Conservation (phyloP, 2,329 filamentous ascomycete genomes). For the Beauveria caledonica region DNA sequence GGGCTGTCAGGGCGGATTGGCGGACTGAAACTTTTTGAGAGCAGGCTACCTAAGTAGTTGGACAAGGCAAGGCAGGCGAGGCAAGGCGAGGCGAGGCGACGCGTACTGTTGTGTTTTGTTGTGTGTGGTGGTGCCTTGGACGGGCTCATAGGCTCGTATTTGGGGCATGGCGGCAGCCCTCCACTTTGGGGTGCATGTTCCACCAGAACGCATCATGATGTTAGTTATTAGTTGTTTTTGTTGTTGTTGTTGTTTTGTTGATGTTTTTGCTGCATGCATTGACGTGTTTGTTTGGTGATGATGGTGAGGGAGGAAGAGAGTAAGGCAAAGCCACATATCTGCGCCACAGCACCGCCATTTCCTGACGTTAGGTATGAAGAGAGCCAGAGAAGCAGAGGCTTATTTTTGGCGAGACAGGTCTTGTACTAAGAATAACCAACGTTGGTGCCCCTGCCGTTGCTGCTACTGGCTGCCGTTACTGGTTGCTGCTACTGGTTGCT, state of each 20-base stretch:
- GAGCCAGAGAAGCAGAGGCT: no score
- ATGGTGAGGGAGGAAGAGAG: background rate
- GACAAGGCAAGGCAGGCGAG: background rate
- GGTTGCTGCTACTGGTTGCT: background rate
- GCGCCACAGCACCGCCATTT: no score
- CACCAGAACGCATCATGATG: background rate
- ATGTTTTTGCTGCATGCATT: background rate
- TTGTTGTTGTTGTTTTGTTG: background rate
- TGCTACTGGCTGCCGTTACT: background rate
- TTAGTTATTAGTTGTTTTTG: background rate
- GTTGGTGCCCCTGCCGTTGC: background rate
- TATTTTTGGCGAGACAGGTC: no score
- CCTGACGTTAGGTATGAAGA: no score
- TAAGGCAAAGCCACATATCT: no score
- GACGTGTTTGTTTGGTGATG: background rate
- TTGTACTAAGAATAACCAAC: background rate
- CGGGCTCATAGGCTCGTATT: background rate
- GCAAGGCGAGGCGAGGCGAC: background rate
- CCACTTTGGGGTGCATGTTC: background rate
- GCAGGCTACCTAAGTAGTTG: no score
- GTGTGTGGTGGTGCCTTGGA: background rate
- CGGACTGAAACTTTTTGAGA: no score
- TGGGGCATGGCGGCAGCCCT: background rate
- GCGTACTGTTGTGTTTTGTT: background rate
- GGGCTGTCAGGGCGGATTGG: no score